Percentiles rank a stretch among this genome's conserved stretches.
These are phyloP conservation scores for Brassica incana DNA, from an alignment of 345 rosid genomes.

Conservation along the genomic window DNA sequence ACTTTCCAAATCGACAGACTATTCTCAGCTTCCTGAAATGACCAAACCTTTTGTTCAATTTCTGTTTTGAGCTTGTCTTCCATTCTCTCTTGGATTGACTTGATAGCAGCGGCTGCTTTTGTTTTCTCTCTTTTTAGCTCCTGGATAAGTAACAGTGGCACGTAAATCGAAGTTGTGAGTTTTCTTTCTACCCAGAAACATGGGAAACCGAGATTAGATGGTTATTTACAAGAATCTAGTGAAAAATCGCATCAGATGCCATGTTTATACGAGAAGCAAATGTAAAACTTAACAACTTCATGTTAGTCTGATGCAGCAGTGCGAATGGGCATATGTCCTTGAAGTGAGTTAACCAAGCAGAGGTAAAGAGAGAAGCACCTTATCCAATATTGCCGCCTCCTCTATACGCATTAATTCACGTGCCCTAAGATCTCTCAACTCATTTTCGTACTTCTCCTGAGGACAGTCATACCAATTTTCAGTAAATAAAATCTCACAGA, in stretches of 20 bases:
- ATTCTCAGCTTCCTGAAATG: slow-evolving; percentile 13
- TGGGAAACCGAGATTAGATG: not conserved
- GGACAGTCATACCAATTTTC: not conserved
- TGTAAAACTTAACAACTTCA: slow-evolving; percentile 5
- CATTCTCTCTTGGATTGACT: slow-evolving; percentile 77
- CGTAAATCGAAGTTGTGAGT: not conserved
- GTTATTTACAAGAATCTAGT: slow-evolving; percentile 8
- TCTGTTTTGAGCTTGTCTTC: slow-evolving; percentile 76
- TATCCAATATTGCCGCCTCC: slow-evolving; percentile 93
- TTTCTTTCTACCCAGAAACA: slow-evolving; percentile 17
- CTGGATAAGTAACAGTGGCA: slow-evolving; percentile 48
- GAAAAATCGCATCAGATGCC: not conserved
- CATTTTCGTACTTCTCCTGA: slow-evolving; percentile 89
- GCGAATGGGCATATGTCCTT: not conserved
- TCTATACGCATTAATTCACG: slow-evolving; percentile 93
- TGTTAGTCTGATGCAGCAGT: not conserved
- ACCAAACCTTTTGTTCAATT: slow-evolving; percentile 75
- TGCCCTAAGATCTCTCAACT: slow-evolving; percentile 82
- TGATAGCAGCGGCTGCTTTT: slow-evolving; percentile 83
- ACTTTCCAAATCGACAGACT: slow-evolving; percentile 12
- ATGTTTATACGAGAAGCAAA: not conserved
- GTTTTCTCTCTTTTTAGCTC: slow-evolving; percentile 89
- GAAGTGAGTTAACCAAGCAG: slow-evolving; percentile 11
- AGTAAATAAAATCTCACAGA: not conserved
- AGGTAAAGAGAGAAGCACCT: slow-evolving; percentile 51